Evolutionary conservation across 2,329 filamentous ascomycete genomes (phyloP), one percentile per base, ranked within the genome.

Genomic region (Esteya vermicola): DNA sequence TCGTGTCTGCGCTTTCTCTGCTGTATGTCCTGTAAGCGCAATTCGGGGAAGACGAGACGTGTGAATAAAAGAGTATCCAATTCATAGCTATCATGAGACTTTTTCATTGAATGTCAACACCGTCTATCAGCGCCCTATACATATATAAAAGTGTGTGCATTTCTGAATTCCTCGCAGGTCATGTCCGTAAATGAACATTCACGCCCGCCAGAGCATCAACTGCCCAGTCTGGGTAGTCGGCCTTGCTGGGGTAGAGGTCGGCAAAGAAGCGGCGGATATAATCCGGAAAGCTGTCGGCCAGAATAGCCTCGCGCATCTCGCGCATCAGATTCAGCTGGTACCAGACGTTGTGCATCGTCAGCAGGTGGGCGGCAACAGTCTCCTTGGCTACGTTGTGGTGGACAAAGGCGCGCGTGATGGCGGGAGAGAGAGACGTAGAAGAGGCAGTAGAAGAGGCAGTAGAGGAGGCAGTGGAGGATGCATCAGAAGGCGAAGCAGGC

Each of bases 291-390:
- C 67, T 61, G 54, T 94, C 86, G 45, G 80, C 80, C 8, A 94
- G 62, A 46, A 96, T 85, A 14, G 91, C 78, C 46, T 83, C 67
- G 44, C 89, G 72, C 12, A 77, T 72, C 44, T 72, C 64, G 18
- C 70, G 65, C 86, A 96, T 95, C 50, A 98, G 63, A 44, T 81
- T 72, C 40, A 98, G 67, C 56, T 94, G 76, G 54, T 94, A 94
- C 63, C 86, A 85, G 21, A 98, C 85, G 54, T 98, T 98, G 59
- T 98, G 91, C 54, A 96, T 85, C 1, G 85, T 94, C 40, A 98
- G 64, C 20, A 85, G 65, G 55, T 75, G 70, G 14, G 93, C 91
- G 8, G 89, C 85, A 2, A 85, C 88, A 1, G 91, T 98, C 65
- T 98, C 91, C 62, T 98, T 98, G 22, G 81, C 81, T 0, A 84